Percentiles rank a stretch among this genome's conserved stretches.
Conservation (phyloP, 2,329 filamentous ascomycete genomes). For the Pseudogymnoascus sp. region DNA sequence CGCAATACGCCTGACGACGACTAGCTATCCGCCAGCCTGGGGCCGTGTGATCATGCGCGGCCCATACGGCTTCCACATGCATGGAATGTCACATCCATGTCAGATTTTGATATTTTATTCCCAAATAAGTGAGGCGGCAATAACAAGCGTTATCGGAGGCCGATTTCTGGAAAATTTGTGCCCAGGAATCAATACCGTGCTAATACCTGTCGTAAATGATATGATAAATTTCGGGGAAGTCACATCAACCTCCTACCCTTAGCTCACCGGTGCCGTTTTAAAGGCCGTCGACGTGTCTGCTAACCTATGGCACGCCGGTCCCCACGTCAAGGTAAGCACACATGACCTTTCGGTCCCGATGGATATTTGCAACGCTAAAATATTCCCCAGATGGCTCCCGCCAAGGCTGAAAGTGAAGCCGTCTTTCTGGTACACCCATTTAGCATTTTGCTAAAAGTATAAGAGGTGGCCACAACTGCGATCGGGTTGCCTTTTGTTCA, state of each 20-base stretch:
- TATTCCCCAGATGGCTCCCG: background rate
- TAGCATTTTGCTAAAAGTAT: background rate
- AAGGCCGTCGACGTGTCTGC: background rate
- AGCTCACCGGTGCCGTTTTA: background rate
- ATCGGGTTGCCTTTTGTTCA: background rate
- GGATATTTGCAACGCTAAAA: background rate
- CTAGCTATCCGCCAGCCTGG: background rate
- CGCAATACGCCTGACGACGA: background rate
- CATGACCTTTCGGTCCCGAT: background rate
- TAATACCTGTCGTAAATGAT: background rate
- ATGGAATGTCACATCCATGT: background rate
- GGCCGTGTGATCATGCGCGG: constrained; percentile 2
- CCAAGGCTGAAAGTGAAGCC: background rate
- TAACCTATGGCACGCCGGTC: background rate
- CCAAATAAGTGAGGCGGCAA: background rate
- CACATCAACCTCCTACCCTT: background rate
- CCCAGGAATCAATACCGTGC: background rate
- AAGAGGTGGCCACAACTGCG: background rate
- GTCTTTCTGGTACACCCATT: background rate
- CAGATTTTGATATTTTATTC: background rate
- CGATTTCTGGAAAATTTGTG: background rate
- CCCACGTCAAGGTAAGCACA: background rate
- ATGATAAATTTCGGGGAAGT: background rate
- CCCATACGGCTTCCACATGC: background rate
- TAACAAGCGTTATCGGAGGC: background rate